Evolutionary conservation across 2,329 filamentous ascomycete genomes (phyloP).

Genomic region (Macrophomina phaseolina): DNA sequence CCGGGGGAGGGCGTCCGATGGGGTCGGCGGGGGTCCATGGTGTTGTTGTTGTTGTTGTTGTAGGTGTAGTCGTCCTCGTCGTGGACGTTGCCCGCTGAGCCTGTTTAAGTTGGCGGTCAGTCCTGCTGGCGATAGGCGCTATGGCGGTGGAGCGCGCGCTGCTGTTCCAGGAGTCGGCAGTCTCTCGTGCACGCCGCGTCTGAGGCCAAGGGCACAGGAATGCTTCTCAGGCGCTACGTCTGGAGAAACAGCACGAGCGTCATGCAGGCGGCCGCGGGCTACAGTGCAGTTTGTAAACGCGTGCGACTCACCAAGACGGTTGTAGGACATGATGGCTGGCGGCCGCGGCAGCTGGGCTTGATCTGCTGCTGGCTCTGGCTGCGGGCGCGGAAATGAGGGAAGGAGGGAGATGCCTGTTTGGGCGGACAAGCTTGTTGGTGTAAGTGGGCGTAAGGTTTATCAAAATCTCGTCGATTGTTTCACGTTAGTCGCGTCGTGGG

Average conservation of each 20-base stretch:
- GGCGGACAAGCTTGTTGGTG: constrained; percentile 5
- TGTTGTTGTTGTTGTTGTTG: constrained; percentile 27
- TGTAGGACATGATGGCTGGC: constrained; percentile 46
- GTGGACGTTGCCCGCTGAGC: constrained; percentile 24
- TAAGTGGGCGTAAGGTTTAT: constrained; percentile 15
- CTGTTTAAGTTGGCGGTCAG: constrained; percentile 20
- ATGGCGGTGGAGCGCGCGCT: constrained; percentile 13
- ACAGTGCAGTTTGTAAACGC: constrained; percentile 33
- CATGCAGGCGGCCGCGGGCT: constrained; percentile 37
- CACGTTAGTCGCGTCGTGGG: constrained; percentile 20
- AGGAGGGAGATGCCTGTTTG: constrained; percentile 23
- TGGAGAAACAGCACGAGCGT: constrained; percentile 10
- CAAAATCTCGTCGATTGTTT: constrained; percentile 17
- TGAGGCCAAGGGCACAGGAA: constrained; percentile 16
- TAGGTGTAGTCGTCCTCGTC: constrained; percentile 31
- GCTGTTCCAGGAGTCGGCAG: constrained; percentile 9
- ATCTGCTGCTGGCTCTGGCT: constrained; percentile 12
- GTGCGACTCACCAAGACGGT: constrained; percentile 54
- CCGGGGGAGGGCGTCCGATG: constrained; percentile 76
- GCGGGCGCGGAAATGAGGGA: constrained; percentile 20
- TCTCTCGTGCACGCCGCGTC: neutral
- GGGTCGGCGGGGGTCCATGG: constrained; percentile 59
- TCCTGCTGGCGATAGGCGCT: constrained; percentile 21
- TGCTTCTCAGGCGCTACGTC: constrained; percentile 3
- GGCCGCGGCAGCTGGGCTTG: constrained; percentile 13